Evolutionary conservation across 169 alveolate species (phyloP), one percentile per base, ranked within the genome.

Genomic region (Plasmodium ovale): DNA sequence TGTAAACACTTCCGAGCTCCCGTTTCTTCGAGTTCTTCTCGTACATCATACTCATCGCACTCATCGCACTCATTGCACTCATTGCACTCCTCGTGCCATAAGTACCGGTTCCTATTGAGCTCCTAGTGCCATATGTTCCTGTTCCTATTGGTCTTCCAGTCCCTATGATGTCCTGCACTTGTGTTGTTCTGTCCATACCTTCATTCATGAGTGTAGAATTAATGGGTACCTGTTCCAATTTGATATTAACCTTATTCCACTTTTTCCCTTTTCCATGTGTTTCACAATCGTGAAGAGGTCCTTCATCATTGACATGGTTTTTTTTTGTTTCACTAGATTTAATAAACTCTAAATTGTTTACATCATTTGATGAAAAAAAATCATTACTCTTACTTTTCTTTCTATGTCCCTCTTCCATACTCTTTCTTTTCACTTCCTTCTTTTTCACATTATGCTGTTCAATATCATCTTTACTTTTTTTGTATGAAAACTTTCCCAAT

Each of bases 321-420:
- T 39, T 16, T 6, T 59, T 59, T 19, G 14, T 67, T 21, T 84
- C 68, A 35, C 49, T 70, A 14, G 49, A 70, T 65, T 25, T 65
- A 5, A 14, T n/a, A 0, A 65, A 37, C 14, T 65, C 73, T 27
- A 29, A 14, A 25, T 5, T 49, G 42, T 5, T 56, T 1, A 54
- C 49, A 19, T 72, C 87, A 72, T 72, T 72, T 31, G 54, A 77
- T 14, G 68, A 77, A 23, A 19, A 60, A 1, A 44, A 60, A 5
- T 29, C 54, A 29, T 39, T 49, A 9, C 16, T 62, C 37, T 29
- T 77, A 29, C 37, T 60, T 29, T 77, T 72, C n/a, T 47, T 62
- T 35, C 37, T 62, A 62, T 27, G 27, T 12, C 4, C 23, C 27
- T 62, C 33, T 9, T 54, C 31, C 21, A 54, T 21, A 19, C 64